Base-by-base conservation (phyloP, 768 basidiomycete species). In the Dacryopinax spathularia region DNA sequence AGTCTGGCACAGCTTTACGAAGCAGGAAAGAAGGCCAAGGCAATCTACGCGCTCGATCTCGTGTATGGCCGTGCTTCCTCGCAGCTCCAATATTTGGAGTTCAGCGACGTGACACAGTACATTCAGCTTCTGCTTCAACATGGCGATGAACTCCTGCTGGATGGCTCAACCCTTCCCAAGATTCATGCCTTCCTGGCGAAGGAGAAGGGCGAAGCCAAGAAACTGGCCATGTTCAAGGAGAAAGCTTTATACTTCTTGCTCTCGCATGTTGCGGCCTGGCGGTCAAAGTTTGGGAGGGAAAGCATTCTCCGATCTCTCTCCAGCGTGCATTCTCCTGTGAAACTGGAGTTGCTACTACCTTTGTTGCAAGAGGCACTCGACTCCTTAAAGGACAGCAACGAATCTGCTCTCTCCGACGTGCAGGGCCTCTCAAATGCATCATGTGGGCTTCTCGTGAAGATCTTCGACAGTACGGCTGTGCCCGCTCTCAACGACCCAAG, bases 231-330 rank as follows among this genome's bases (percentile, higher is more conserved):
- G 83, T 84, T 85, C 72, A 89, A 84, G 70, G 81, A 81, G 65
- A 81, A 84, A 13, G 75, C 93, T 41, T 69, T 89, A 39, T 90
- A 86, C 70, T 92, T 81, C 72, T 72, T 96, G 0, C 75, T 89
- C 5, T 93, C 93, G 1, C 94, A 97, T 71, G 77, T 87, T 66
- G 79, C 80, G 56, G 80, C 82, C 2, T 80, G 87, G 66, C 73
- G 77, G 1, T 70, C 81, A 2, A 72, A 80, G 1, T 64, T 69
- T 0, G 78, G 81, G 18, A 82, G 84, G 65, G 70, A 82, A 12
- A 70, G 75, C 12, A 73, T 97, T 0, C 77, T 97, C 18, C 74
- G 67, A 3, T 74, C 76, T 34, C 63, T 83, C 10, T 69, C 76
- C 29, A 73, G 75, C 9, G 75, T 88, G 36, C 76, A 80, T 2